A percentile compares a stretch with the other conserved stretches of the same genome.
Evolutionary conservation across 306 rosid species (phyloP).

Genomic region (Dryas drummondii): DNA sequence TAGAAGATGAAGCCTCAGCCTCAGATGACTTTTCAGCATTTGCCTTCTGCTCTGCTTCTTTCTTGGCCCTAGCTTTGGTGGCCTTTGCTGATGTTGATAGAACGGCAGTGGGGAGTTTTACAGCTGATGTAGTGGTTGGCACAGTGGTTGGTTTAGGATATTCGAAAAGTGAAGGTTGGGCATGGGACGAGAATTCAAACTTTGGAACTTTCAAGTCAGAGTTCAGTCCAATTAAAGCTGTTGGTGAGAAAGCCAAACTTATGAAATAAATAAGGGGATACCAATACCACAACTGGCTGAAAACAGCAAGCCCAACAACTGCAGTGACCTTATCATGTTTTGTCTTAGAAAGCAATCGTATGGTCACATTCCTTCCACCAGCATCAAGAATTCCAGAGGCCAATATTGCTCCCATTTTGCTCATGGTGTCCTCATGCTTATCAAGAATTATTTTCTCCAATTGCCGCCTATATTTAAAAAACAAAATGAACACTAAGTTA

Average conservation of each 20-base stretch:
- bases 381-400: constrained; percentile 99
- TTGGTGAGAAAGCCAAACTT: constrained; percentile 90
- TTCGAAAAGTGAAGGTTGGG: constrained; percentile 89
- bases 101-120: constrained; percentile 94
- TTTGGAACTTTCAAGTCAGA: constrained; percentile 83
- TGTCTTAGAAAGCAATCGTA: constrained; percentile 79
- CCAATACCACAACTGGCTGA: constrained; percentile 99
- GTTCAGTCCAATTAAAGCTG: constrained; percentile 88
- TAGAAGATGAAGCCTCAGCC: constrained; percentile 44
- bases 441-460: constrained; percentile 93
- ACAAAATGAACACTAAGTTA: not conserved
- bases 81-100: constrained; percentile 95
- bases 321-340: constrained; percentile 96
- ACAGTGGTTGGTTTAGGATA: constrained; percentile 91
- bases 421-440: constrained; percentile 99
- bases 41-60: constrained; percentile 78
- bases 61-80: constrained; percentile 96
- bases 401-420: constrained; percentile 99
- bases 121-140: constrained; percentile 74
- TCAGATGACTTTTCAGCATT: constrained; percentile 63
- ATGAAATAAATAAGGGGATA: constrained; percentile 92
- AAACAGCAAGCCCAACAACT: constrained; percentile 96
- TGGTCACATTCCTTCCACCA: constrained; percentile 96
- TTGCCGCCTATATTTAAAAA: constrained; percentile 58
- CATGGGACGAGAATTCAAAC: constrained; percentile 87